phyloP scores from a whole-genome alignment of 2,329 filamentous ascomycete species.

The Exophiala phaeomuriformis region DNA sequence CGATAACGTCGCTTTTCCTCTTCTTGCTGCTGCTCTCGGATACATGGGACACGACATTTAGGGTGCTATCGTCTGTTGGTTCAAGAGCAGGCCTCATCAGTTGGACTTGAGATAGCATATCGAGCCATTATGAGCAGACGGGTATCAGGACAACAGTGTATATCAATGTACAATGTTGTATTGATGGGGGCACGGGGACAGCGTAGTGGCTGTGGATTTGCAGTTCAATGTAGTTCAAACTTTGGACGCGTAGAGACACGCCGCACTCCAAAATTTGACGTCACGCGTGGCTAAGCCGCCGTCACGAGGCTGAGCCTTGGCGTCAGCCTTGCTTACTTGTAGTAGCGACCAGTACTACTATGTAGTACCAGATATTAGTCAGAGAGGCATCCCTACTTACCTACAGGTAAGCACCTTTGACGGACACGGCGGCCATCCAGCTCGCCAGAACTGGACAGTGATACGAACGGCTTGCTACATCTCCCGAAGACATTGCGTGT shows the following conservation, averaged over 20 bases:
- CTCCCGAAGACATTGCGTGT: too few relatives aligned
- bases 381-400: too few relatives aligned
- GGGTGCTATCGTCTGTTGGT: slow-evolving; percentile 7
- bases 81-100: slow-evolving; percentile 5
- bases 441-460: too few relatives aligned
- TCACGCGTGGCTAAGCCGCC: slow-evolving; percentile 5
- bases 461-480: too few relatives aligned
- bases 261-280: slow-evolving; percentile 3
- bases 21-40: slow-evolving; percentile 7
- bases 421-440: too few relatives aligned
- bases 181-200: neutral
- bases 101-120: slow-evolving; percentile 12
- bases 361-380: too few relatives aligned
- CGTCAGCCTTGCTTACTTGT: neutral
- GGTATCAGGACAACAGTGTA: neutral
- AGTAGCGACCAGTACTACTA: too few relatives aligned
- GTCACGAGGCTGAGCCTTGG: slow-evolving; percentile 6
- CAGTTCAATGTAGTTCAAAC: neutral
- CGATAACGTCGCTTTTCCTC: slow-evolving; percentile 16
- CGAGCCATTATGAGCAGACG: slow-evolving; percentile 15
- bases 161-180: neutral
- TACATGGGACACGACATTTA: slow-evolving; percentile 7
- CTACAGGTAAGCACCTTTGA: too few relatives aligned
- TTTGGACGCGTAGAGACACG: neutral
- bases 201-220: neutral